Evolutionary conservation across 805 yeast genomes (phyloP).

Genomic region (Candida coquimbonensis): DNA sequence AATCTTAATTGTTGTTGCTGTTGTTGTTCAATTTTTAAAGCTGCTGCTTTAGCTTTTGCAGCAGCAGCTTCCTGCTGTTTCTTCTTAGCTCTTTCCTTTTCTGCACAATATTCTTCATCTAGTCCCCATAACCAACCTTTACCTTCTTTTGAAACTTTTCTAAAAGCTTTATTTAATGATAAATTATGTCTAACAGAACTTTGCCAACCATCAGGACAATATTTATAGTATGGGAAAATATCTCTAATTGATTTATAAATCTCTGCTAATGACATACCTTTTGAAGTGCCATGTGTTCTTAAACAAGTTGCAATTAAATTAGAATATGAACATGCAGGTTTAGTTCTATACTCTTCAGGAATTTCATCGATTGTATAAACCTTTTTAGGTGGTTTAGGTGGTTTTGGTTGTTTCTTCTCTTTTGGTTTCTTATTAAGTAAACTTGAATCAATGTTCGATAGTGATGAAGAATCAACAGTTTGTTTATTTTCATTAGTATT

Average conservation of each 20-base stretch:
- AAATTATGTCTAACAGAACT: slow-evolving; percentile 86
- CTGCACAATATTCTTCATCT: slow-evolving; percentile 78
- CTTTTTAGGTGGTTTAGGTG: slow-evolving; percentile 48
- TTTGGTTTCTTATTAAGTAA: slow-evolving; percentile 29
- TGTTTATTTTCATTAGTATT: no score
- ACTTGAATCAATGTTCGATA: background rate
- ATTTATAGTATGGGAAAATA: slow-evolving; percentile 82
- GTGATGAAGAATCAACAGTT: no score
- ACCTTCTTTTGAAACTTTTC: slow-evolving; percentile 77
- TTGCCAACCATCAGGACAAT: slow-evolving; percentile 98
- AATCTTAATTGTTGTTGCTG: slow-evolving; percentile 30
- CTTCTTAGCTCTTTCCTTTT: slow-evolving; percentile 68
- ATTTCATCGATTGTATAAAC: slow-evolving; percentile 76
- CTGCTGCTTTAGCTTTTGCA: slow-evolving; percentile 51
- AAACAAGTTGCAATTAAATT: slow-evolving; percentile 75
- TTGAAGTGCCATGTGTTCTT: slow-evolving; percentile 53
- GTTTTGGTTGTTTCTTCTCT: slow-evolving; percentile 43
- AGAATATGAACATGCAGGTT: slow-evolving; percentile 79
- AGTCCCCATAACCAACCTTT: slow-evolving; percentile 94
- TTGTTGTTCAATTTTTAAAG: slow-evolving; percentile 44
- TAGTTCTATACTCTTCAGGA: slow-evolving; percentile 78
- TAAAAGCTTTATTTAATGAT: slow-evolving; percentile 78
- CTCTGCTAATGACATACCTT: slow-evolving; percentile 78
- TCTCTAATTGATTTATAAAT: slow-evolving; percentile 84
- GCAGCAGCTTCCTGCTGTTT: slow-evolving; percentile 61